Evolutionary conservation across 139 green algal species (phyloP).

Genomic region (Limnomonas spitsbergensis): DNA sequence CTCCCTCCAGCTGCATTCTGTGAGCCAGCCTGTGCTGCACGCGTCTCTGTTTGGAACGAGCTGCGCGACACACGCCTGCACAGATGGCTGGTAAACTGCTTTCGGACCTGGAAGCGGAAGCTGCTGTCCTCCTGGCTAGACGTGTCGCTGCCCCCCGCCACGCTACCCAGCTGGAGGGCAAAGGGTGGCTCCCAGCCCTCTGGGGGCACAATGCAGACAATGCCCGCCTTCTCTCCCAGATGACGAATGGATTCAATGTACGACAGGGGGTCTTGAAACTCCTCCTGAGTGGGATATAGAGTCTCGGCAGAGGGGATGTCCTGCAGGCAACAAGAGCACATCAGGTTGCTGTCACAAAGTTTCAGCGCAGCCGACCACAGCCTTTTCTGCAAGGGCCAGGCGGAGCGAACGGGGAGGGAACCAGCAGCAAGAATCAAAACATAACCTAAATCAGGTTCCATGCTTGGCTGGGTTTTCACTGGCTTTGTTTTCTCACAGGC

Average conservation of each 20-base stretch:
- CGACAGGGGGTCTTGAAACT: constrained; percentile 61
- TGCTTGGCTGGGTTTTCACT: background rate
- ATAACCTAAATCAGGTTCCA: too few species aligned
- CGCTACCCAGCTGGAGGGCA: constrained; percentile 4
- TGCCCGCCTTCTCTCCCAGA: constrained; percentile 66
- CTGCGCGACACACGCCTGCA: constrained; percentile 30
- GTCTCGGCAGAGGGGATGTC: background rate
- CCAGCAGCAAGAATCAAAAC: too few species aligned
- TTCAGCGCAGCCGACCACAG: too few species aligned
- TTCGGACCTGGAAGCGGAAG: constrained; percentile 14
- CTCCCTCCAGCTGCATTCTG: constrained; percentile 4
- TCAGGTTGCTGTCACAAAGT: background rate
- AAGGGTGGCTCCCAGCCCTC: constrained; percentile 57
- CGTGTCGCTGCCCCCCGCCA: background rate
- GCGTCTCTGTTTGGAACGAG: background rate
- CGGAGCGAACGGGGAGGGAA: too few species aligned
- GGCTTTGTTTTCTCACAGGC: background rate
- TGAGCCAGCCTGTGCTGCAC: background rate
- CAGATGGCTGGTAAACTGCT: constrained; percentile 49
- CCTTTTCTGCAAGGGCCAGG: too few species aligned
- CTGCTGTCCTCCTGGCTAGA: background rate
- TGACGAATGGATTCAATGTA: constrained; percentile 73
- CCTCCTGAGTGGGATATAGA: background rate
- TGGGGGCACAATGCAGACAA: constrained; percentile 87
- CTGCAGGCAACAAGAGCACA: background rate